Conservation (phyloP, 192 early-diverging fungal species). For the Linnemannia exigua region DNA sequence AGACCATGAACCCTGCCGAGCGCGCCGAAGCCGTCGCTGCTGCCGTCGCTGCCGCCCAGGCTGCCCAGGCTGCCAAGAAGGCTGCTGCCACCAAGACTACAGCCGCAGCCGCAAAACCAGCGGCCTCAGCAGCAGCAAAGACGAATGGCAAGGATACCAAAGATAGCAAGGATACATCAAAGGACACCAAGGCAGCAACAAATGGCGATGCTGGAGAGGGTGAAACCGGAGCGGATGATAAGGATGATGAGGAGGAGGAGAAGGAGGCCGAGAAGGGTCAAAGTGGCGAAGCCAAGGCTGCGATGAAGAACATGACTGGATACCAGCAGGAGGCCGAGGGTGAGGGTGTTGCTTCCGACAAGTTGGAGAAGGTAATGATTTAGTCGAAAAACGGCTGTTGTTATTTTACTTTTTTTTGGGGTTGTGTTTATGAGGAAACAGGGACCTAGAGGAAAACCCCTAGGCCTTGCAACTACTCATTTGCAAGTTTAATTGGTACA, state of each 20-base stretch:
- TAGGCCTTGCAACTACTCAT: not conserved
- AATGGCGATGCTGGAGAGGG: not conserved
- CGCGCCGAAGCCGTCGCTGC: constrained; percentile 38
- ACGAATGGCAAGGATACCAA: constrained; percentile 39
- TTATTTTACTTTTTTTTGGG: not conserved
- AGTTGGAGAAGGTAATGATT: constrained; percentile 65
- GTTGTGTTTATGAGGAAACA: not conserved
- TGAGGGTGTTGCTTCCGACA: constrained; percentile 62
- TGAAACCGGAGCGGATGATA: constrained; percentile 26
- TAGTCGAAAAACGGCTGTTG: not conserved
- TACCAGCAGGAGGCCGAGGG: constrained; percentile 62
- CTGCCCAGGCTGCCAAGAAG: constrained; percentile 36
- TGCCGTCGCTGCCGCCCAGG: constrained; percentile 33
- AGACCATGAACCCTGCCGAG: constrained; percentile 40
- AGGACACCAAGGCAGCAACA: constrained; percentile 25
- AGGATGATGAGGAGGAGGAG: constrained; percentile 61
- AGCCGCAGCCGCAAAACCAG: constrained; percentile 28
- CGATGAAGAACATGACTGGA: constrained; percentile 68
- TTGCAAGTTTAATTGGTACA: too few relatives aligned
- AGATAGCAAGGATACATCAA: constrained; percentile 9
- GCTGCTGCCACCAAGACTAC: constrained; percentile 39
- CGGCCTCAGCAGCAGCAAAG: constrained; percentile 10
- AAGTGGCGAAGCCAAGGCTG: constrained; percentile 67
- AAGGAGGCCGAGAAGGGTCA: constrained; percentile 60
- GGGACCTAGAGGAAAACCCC: not conserved